These are phyloP conservation scores for Carex myosuroides DNA, from an alignment of 176 grass and related monocot species.

Conservation along the genomic window DNA sequence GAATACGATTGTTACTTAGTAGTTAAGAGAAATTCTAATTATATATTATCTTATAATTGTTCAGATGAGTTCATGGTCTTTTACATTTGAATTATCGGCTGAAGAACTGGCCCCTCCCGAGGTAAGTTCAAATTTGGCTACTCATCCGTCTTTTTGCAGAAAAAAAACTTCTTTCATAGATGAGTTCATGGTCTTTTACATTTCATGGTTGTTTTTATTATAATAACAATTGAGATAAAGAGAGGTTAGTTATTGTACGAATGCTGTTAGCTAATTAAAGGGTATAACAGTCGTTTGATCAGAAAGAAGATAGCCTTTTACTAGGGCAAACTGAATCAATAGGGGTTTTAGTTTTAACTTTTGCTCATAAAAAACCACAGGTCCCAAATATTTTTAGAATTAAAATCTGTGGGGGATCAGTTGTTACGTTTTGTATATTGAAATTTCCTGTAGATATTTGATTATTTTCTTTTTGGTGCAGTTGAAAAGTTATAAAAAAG, in stretches of 20 bases:
- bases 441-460: background rate
- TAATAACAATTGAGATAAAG: background rate
- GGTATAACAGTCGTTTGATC: background rate
- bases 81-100: slow-evolving; percentile 53
- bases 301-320: background rate
- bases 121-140: slow-evolving; percentile 31
- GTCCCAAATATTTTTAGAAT: background rate
- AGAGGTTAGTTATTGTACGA: background rate
- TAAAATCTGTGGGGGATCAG: background rate
- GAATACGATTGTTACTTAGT: too few species aligned
- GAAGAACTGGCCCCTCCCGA: slow-evolving; percentile 49
- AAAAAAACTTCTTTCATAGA: background rate
- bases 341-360: background rate
- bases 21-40: background rate
- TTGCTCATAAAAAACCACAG: background rate
- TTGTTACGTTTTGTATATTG: background rate
- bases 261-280: background rate
- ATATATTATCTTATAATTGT: slow-evolving; percentile 29
- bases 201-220: background rate
- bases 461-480: slow-evolving; percentile 20
- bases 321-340: background rate
- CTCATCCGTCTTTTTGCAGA: slow-evolving; percentile 5
- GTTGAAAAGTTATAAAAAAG: slow-evolving; percentile 78
- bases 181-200: background rate
- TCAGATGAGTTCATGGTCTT: slow-evolving; percentile 77